These are phyloP conservation scores for Isabelozyma rhagii DNA, from an alignment of 805 yeast genomes.

Conservation along the genomic window DNA sequence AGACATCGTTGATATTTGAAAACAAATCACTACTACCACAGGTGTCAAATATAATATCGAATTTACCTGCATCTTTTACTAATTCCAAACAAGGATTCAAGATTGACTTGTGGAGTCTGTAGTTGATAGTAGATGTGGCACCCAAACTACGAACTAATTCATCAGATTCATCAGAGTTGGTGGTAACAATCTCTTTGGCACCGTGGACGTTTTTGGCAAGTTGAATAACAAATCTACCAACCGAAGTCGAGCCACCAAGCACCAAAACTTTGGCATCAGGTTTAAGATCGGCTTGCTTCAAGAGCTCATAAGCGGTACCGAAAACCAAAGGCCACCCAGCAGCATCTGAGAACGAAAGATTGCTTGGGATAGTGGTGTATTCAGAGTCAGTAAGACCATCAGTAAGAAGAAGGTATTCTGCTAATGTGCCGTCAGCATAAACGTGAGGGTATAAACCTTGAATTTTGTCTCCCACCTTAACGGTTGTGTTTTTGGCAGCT, in stretches of 20 bases:
- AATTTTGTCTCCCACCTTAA: slow-evolving; percentile 28
- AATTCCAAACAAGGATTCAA: slow-evolving; percentile 32
- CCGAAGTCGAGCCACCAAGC: slow-evolving; percentile 73
- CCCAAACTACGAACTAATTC: slow-evolving; percentile 48
- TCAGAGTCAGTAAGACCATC: slow-evolving; percentile 16
- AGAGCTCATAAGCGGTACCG: slow-evolving; percentile 55
- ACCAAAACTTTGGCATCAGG: slow-evolving; percentile 52
- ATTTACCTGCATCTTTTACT: slow-evolving; percentile 33
- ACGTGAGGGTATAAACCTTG: slow-evolving; percentile 18
- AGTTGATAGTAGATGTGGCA: slow-evolving; percentile 57
- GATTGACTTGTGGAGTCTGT: slow-evolving; percentile 41
- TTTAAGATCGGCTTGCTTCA: slow-evolving; percentile 27
- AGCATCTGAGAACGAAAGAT: slow-evolving; percentile 51
- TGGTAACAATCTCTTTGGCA: slow-evolving; percentile 52
- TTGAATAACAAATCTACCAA: slow-evolving; percentile 56
- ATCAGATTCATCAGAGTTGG: slow-evolving; percentile 50
- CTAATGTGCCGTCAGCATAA: slow-evolving; percentile 37
- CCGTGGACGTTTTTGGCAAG: slow-evolving; percentile 45
- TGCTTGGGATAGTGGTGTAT: slow-evolving; percentile 38
- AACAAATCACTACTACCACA: slow-evolving; percentile 57
- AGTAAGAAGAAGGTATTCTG: slow-evolving; percentile 45
- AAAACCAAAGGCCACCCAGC: slow-evolving; percentile 64
- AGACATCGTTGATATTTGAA: slow-evolving; percentile 33
- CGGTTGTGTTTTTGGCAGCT: slow-evolving; percentile 15
- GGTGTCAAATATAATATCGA: slow-evolving; percentile 63